Base-by-base conservation (phyloP, 2,329 filamentous ascomycete genomes). In the Seiridium unicorne region DNA sequence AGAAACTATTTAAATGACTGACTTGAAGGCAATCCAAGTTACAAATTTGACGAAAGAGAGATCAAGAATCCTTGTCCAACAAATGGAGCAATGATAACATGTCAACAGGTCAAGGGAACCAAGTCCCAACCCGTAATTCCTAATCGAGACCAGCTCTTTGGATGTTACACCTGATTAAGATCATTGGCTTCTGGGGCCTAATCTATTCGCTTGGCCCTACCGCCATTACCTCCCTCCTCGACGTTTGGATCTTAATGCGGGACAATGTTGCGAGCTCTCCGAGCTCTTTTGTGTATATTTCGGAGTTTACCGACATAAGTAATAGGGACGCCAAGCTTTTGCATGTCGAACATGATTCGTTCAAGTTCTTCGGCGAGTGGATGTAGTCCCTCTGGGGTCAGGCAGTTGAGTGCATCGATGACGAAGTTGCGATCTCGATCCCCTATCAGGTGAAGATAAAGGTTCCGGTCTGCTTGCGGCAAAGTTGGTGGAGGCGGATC, bases 371-470 rank as follows among this genome's bases (percentile, higher is more conserved):
- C 64, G 5, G 64, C 47, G 35, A 69, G 63, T 13, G 67, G 67
- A 9, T 56, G 46, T 9, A 70, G 46, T n/a, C 60, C 51, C 10
- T 64, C 58, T 13, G 61, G 62, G 4, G 62, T 58, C 18, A 72
- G 65, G 11, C 65, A 58, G 2, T 64, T 61, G 4, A 86, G 73
- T 6, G 77, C 73, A 42, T 74, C 76, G 40, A 84, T 66, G 44
- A 81, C 72, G 62, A 85, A 85, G 64, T 74, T 72, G 4, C 66
- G 64, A 55, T 80, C 76, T 6, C 66, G 66, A 47, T 78, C 76
- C 7, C 82, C 80, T 1, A 85, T 72, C 34, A 85, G 77, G 13
- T 74, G 72, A 47, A 74, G 67, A 69, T 82, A 85, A 7, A 85
- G 73, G 61, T 83, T 82, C 4, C 77, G 73, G 38, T 79, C 74